A percentile compares a stretch with the other conserved stretches of the same genome.
Conservation (phyloP, 257 asterid genomes). For the Capsicum chinense region DNA sequence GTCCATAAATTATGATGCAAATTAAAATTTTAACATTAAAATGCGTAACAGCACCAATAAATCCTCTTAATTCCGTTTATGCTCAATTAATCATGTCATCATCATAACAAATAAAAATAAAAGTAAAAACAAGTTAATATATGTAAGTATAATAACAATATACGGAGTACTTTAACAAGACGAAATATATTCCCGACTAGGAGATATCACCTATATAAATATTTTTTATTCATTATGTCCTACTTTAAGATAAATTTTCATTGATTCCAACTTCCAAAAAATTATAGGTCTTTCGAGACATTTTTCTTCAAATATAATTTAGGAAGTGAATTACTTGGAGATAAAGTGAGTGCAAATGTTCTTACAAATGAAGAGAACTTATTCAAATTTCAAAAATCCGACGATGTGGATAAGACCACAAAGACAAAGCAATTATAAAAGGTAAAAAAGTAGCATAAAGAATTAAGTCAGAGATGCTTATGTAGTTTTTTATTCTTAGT, state of each 20-base stretch:
- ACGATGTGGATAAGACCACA: background rate
- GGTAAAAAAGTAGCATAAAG: background rate
- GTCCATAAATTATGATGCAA: no score
- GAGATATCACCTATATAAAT: background rate
- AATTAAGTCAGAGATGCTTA: background rate
- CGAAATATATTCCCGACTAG: background rate
- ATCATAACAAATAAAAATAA: background rate
- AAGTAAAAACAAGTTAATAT: background rate
- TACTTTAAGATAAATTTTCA: background rate
- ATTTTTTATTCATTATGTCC: no score
- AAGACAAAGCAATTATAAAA: slow-evolving; percentile 3
- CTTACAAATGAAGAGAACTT: background rate
- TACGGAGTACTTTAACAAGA: background rate
- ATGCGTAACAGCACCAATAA: no score
- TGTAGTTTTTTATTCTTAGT: background rate
- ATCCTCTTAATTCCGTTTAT: background rate
- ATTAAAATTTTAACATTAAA: no score
- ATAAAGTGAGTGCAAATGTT: background rate
- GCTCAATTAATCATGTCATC: background rate
- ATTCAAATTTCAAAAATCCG: background rate
- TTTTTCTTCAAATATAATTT: background rate
- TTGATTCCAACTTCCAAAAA: background rate
- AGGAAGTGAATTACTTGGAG: background rate
- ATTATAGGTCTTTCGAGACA: background rate
- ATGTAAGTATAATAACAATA: background rate